Base-by-base conservation (phyloP, 164 flowering plant species). In the Cinnamomum chago region DNA sequence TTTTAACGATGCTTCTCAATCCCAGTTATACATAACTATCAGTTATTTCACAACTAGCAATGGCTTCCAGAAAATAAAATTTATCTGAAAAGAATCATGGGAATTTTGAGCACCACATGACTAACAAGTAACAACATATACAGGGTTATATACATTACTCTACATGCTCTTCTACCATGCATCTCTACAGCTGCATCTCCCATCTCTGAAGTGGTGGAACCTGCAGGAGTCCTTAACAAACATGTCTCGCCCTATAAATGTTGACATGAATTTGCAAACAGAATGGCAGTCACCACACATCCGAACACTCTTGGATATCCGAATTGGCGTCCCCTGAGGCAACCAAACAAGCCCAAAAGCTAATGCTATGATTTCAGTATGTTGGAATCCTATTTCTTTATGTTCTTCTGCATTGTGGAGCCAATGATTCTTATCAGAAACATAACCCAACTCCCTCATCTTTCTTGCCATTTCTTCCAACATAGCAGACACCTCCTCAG, bases 271-370 rank as follows among this genome's bases (percentile, higher is more conserved):
- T 79, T 83, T 81, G 68, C 78, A 83, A 76, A 78, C 81, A 68
- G 82, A 83, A 50, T 83, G 85, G 58, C 85, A 81, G 28, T 83
- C 80, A 24, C 85, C 82, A 65, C 82, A 79, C 78, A 80, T 80
- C 17, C 80, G 65, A 6, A 77, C 71, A 30, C 67, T 81, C 68
- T 83, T 83, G 14, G 77, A 22, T 27, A 83, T 67, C n/a, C 81
- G 77, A 52, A 79, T 70, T 23, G 86, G 79, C n/a, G 28, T 62
- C 50, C 79, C 82, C 18, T 35, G 62, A 9, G 77, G 73, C 35
- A 77, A 75, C 6, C 62, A 68, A 68, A 79, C 67, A 30, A 83
- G 77, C 27, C 83, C 85, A 28, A 81, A 81, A 55, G 82, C 83
- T 77, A 83, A 69, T 2, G 85, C 85, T 65, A 74, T 77, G 80